These are phyloP conservation scores for Yamadazyma blattariae DNA, from an alignment of 1,139 yeast species.

Conservation along the genomic window DNA sequence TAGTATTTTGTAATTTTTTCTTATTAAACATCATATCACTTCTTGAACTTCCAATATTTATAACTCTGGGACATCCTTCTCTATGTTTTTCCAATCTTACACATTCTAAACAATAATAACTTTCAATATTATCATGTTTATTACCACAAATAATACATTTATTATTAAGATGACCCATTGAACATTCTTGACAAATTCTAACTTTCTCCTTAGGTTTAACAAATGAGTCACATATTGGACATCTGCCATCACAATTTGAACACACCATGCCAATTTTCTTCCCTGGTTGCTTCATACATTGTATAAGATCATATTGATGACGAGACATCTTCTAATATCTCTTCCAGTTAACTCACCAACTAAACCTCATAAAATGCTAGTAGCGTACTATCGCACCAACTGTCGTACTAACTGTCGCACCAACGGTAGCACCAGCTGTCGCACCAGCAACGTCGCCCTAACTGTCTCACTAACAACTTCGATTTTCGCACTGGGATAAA, in stretches of 20 bases:
- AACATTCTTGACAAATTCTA: conserved; percentile 81
- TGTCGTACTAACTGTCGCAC: no score
- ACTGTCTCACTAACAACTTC: no score
- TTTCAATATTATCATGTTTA: conserved; percentile 48
- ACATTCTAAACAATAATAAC: conserved; percentile 86
- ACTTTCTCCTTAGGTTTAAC: conserved; percentile 76
- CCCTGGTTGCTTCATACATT: conserved; percentile 89
- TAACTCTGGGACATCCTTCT: conserved; percentile 89
- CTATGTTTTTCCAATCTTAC: conserved; percentile 76
- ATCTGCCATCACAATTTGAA: conserved; percentile 84
- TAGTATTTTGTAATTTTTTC: conserved; percentile 11
- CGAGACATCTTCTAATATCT: conserved; percentile 78
- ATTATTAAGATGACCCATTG: conserved; percentile 62
- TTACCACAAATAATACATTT: conserved; percentile 77
- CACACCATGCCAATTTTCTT: conserved; percentile 68
- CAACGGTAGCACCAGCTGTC: no score
- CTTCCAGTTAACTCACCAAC: no score
- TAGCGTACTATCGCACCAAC: no score
- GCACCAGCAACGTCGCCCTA: no score
- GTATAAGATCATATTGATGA: conserved; percentile 82
- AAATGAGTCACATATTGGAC: conserved; percentile 87
- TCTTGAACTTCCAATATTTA: conserved; percentile 75
- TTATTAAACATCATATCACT: conserved; percentile 67
- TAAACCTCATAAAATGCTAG: no score
- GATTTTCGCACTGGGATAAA: no score